These are phyloP conservation scores for Xylaria longipes DNA, from an alignment of 495 filamentous ascomycete species.

Conservation along the genomic window DNA sequence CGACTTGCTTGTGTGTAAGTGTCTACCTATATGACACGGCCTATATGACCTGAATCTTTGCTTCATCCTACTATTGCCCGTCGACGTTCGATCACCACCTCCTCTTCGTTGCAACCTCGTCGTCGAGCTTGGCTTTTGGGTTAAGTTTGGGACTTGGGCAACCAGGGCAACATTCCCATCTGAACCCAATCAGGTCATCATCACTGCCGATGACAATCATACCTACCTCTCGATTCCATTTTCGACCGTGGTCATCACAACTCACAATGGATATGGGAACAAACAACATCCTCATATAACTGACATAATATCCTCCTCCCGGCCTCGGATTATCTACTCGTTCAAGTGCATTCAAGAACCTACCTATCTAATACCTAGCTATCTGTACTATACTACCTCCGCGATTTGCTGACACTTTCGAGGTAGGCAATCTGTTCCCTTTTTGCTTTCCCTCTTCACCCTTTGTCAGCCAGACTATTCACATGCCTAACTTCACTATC, in stretches of 20 bases:
- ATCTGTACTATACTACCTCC: background rate
- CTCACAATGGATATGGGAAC: background rate
- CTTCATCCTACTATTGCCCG: background rate
- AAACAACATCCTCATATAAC: background rate
- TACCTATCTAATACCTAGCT: background rate
- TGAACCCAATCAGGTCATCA: conserved; percentile 19
- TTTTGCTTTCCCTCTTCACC: background rate
- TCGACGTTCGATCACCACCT: background rate
- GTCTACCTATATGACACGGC: background rate
- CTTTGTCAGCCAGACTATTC: background rate
- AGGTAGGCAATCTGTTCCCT: background rate
- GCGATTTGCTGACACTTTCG: background rate
- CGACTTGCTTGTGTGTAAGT: background rate
- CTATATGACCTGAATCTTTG: background rate
- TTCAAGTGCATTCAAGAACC: background rate
- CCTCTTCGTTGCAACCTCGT: background rate
- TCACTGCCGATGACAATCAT: conserved; percentile 12
- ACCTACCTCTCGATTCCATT: background rate
- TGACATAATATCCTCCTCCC: background rate
- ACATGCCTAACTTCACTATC: background rate
- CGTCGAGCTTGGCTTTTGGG: background rate
- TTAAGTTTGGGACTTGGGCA: conserved; percentile 3
- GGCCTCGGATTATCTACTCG: background rate
- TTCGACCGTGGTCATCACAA: background rate
- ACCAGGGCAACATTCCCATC: background rate